phyloP scores from a whole-genome alignment of 2,329 filamentous ascomycete species.

The Monascus ruber region DNA sequence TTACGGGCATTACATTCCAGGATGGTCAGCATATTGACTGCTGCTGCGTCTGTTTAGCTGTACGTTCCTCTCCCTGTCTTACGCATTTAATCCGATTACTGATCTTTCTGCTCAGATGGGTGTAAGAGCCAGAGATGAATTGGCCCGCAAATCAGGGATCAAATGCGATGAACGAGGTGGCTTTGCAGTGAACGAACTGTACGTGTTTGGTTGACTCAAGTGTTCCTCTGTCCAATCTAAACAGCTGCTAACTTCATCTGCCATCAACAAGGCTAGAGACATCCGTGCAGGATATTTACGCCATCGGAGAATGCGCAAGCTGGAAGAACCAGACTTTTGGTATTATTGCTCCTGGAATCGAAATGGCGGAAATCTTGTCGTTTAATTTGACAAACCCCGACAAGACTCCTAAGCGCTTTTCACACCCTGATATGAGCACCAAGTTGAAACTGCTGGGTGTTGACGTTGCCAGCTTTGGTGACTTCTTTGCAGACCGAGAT shows the following conservation, averaged over 20 bases:
- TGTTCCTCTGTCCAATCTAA: no score
- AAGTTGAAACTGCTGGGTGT: constrained; percentile 84
- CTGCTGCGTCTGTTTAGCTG: constrained; percentile 73
- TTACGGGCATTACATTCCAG: constrained; percentile 66
- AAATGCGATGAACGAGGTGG: constrained; percentile 61
- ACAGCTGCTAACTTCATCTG: not conserved
- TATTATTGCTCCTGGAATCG: constrained; percentile 77
- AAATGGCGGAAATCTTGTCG: constrained; percentile 84
- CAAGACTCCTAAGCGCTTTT: constrained; percentile 60
- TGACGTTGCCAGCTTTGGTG: constrained; percentile 84
- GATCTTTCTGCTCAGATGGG: constrained; percentile 47
- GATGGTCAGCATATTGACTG: constrained; percentile 69
- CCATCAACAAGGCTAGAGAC: constrained; percentile 45
- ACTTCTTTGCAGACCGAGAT: constrained; percentile 83
- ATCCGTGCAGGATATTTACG: constrained; percentile 62
- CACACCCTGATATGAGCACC: constrained; percentile 75
- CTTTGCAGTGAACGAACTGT: constrained; percentile 46
- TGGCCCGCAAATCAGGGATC: constrained; percentile 60
- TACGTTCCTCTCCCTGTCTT: constrained; percentile 17
- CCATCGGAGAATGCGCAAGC: constrained; percentile 82
- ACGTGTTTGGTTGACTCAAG: not conserved
- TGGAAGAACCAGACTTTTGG: constrained; percentile 82
- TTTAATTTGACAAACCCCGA: constrained; percentile 80
- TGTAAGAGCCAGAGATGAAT: constrained; percentile 66
- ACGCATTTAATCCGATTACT: not conserved